phyloP scores from a whole-genome alignment of 495 filamentous ascomycete species.

The Penicillium turbatum region DNA sequence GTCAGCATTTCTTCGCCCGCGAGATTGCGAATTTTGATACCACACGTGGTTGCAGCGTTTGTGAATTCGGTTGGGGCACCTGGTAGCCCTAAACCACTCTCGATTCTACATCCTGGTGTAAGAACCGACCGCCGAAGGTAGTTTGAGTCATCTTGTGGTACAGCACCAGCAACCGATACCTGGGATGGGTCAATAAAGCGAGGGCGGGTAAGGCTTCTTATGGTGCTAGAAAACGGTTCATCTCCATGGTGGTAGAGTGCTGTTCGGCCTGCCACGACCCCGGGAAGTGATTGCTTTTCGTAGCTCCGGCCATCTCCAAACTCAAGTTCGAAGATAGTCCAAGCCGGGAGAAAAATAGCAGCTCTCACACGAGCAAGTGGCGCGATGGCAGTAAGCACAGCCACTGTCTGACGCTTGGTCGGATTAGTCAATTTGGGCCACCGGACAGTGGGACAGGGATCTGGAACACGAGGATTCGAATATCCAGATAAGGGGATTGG shows the following conservation, averaged over 20 bases:
- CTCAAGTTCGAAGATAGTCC: slow-evolving; percentile 24
- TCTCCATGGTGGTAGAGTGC: slow-evolving; percentile 22
- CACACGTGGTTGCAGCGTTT: slow-evolving; percentile 22
- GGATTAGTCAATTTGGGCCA: slow-evolving; percentile 24
- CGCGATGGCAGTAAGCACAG: slow-evolving; percentile 17
- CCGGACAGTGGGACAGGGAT: slow-evolving; percentile 21
- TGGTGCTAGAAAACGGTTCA: slow-evolving; percentile 20
- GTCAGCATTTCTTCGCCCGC: slow-evolving; percentile 11
- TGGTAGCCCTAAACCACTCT: slow-evolving; percentile 13
- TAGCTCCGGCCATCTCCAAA: slow-evolving; percentile 22
- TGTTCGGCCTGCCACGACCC: slow-evolving; percentile 23
- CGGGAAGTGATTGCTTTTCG: slow-evolving; percentile 18
- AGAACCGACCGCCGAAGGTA: slow-evolving; percentile 22
- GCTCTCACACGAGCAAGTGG: slow-evolving; percentile 21
- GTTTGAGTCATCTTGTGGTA: slow-evolving; percentile 25
- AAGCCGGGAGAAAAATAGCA: slow-evolving; percentile 23
- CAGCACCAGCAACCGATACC: neutral
- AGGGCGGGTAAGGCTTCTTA: slow-evolving; percentile 17
- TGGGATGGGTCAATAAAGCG: slow-evolving; percentile 14
- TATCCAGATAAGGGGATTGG: slow-evolving; percentile 16
- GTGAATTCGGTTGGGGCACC: slow-evolving; percentile 11
- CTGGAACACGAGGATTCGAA: slow-evolving; percentile 20
- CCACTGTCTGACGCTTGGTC: slow-evolving; percentile 18
- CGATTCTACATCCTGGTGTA: slow-evolving; percentile 20
- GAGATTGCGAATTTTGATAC: slow-evolving; percentile 22